phyloP scores from a whole-genome alignment of 2,329 filamentous ascomycete genomes.

The Neoascochyta sp. region DNA sequence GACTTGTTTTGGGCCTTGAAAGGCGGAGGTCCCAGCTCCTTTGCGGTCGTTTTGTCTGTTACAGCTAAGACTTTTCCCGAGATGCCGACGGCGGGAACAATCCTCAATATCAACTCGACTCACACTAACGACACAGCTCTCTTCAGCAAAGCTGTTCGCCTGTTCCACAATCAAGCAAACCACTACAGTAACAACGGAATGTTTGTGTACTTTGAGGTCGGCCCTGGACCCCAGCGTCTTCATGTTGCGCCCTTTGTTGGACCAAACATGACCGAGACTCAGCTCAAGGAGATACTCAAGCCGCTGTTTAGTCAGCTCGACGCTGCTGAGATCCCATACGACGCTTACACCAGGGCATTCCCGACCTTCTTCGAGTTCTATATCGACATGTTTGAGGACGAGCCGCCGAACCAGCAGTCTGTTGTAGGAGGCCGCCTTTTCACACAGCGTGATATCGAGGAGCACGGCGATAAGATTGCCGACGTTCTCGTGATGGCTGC shows the following conservation, averaged over 20 bases:
- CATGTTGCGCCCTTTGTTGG: conserved; percentile 34
- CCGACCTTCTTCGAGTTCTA: conserved; percentile 38
- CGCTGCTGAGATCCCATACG: conserved; percentile 30
- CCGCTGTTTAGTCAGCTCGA: conserved; percentile 29
- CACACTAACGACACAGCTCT: conserved; percentile 32
- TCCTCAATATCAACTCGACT: conserved; percentile 35
- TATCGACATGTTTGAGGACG: conserved; percentile 37
- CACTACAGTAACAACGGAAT: conserved; percentile 32
- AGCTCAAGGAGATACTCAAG: conserved; percentile 24
- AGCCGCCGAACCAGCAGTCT: conserved; percentile 26
- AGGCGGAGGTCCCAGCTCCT: conserved; percentile 32
- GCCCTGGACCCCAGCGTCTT: conserved; percentile 22
- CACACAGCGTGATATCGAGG: conserved; percentile 25
- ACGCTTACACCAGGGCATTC: conserved; percentile 26
- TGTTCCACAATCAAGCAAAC: conserved; percentile 36
- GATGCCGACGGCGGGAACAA: conserved; percentile 30
- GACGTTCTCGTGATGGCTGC: conserved; percentile 25
- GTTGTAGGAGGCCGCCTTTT: conserved; percentile 35
- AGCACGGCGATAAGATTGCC: conserved; percentile 21
- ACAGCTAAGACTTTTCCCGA: conserved; percentile 36
- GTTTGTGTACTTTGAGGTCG: conserved; percentile 36
- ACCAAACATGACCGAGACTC: conserved; percentile 28
- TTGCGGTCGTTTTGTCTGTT: conserved; percentile 29
- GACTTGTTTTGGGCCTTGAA: conserved; percentile 40
- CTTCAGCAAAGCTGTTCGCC: conserved; percentile 27